phyloP scores from a whole-genome alignment of 495 filamentous ascomycete species.

The Podospora bellae-mahoneyi region DNA sequence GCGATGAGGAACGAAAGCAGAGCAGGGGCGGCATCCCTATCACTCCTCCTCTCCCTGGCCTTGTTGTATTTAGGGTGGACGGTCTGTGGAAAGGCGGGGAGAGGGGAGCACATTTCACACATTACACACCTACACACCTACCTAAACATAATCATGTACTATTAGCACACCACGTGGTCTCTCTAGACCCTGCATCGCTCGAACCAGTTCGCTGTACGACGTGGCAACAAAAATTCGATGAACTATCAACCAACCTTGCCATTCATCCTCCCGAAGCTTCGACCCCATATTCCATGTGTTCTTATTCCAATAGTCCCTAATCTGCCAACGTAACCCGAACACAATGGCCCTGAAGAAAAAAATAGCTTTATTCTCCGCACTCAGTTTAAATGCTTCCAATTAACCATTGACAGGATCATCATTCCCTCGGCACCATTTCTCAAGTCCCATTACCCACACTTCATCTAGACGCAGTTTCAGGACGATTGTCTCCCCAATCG shows the following conservation, averaged over 20 bases:
- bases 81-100: not conserved
- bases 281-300: not conserved
- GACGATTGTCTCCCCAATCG: constrained; percentile 20
- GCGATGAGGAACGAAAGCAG: constrained; percentile 9
- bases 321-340: too few species aligned
- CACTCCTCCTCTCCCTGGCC: not conserved
- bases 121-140: constrained; percentile 10
- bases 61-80: not conserved
- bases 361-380: not conserved
- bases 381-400: not conserved
- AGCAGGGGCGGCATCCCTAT: not conserved
- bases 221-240: not conserved
- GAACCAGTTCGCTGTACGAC: not conserved
- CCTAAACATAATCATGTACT: constrained; percentile 8
- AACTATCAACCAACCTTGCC: not conserved
- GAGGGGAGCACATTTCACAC: constrained; percentile 6
- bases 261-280: not conserved
- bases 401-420: not conserved
- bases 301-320: not conserved
- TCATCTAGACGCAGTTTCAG: constrained; percentile 25
- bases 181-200: not conserved
- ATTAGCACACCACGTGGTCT: constrained; percentile 2
- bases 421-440: not conserved
- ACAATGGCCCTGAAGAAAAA: not conserved
- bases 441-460: constrained; percentile 12